These are phyloP conservation scores for Aspergillus flavus DNA, from an alignment of 2,329 filamentous ascomycete genomes.

Conservation along the genomic window DNA sequence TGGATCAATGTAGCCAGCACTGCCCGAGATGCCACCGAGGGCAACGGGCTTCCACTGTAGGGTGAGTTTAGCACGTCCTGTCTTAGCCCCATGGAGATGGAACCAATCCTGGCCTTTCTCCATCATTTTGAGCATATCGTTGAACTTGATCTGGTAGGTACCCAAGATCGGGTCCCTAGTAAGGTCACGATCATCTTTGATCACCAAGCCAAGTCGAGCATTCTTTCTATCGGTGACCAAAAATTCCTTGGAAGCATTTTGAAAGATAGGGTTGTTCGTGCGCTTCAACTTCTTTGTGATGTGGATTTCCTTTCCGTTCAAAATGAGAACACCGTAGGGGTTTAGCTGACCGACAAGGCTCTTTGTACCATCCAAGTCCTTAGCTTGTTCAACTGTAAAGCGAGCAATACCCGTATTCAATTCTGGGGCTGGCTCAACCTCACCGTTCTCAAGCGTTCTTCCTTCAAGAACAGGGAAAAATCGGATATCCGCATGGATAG, in stretches of 20 bases:
- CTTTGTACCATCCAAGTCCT: slow-evolving; percentile 90
- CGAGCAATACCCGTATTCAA: slow-evolving; percentile 91
- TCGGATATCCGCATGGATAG: slow-evolving; percentile 77
- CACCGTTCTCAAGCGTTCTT: slow-evolving; percentile 69
- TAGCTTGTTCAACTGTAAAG: slow-evolving; percentile 93
- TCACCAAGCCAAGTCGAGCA: slow-evolving; percentile 84
- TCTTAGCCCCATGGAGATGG: slow-evolving; percentile 77
- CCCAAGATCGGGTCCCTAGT: slow-evolving; percentile 81
- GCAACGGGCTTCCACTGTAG: slow-evolving; percentile 95
- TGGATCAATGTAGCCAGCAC: slow-evolving; percentile 87
- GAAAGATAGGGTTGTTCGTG: slow-evolving; percentile 96
- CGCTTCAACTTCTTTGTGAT: slow-evolving; percentile 90
- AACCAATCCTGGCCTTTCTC: slow-evolving; percentile 96
- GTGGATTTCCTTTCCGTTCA: slow-evolving; percentile 92
- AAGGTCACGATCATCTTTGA: slow-evolving; percentile 94
- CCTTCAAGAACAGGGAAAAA: slow-evolving; percentile 92
- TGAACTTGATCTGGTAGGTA: slow-evolving; percentile 91
- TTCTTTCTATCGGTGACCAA: slow-evolving; percentile 91
- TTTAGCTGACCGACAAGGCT: slow-evolving; percentile 89
- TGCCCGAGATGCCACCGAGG: slow-evolving; percentile 73
- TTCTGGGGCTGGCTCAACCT: slow-evolving; percentile 77
- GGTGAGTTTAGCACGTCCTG: slow-evolving; percentile 85
- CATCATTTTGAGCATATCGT: slow-evolving; percentile 89
- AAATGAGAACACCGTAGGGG: slow-evolving; percentile 82
- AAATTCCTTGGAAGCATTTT: slow-evolving; percentile 88